A percentile compares a stretch with the other conserved stretches of the same genome.
phyloP scores from a whole-genome alignment of 345 rosid species.

The Pistacia atlantica region DNA sequence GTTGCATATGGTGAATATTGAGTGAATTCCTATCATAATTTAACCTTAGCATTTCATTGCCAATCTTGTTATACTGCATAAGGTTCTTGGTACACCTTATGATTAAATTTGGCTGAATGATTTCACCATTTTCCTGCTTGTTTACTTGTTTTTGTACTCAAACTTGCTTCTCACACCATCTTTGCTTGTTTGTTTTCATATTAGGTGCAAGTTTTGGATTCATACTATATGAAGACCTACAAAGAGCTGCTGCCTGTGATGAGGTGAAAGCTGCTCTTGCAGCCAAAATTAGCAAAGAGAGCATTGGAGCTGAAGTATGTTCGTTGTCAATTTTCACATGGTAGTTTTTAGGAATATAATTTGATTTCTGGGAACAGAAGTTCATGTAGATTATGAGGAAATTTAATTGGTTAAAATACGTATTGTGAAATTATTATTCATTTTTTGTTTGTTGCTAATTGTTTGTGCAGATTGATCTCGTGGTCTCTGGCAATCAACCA shows the following conservation, averaged over 20 bases:
- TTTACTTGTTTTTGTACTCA: background rate
- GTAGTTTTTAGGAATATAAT: constrained; percentile 15
- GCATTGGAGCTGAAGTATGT: constrained; percentile 85
- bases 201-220: constrained; percentile 90
- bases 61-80: background rate
- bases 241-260: constrained; percentile 68
- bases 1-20: background rate
- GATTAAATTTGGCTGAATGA: background rate
- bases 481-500: constrained; percentile 83
- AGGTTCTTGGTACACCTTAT: background rate
- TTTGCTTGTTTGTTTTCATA: constrained; percentile 27
- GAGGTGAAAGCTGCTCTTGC: constrained; percentile 86
- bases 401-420: background rate
- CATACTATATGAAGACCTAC: constrained; percentile 68
- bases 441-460: constrained; percentile 26
- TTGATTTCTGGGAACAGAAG: constrained; percentile 10
- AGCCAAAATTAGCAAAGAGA: constrained; percentile 89
- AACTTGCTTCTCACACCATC: background rate
- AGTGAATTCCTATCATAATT: background rate
- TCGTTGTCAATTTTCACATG: background rate
- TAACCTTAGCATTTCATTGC: background rate
- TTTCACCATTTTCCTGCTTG: background rate
- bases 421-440: constrained; percentile 1
- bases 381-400: background rate
- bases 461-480: constrained; percentile 73